Evolutionary conservation across 495 filamentous ascomycete genomes (phyloP), one percentile per base, ranked within the genome.

Genomic region (Rostrohypoxylon terebratum): DNA sequence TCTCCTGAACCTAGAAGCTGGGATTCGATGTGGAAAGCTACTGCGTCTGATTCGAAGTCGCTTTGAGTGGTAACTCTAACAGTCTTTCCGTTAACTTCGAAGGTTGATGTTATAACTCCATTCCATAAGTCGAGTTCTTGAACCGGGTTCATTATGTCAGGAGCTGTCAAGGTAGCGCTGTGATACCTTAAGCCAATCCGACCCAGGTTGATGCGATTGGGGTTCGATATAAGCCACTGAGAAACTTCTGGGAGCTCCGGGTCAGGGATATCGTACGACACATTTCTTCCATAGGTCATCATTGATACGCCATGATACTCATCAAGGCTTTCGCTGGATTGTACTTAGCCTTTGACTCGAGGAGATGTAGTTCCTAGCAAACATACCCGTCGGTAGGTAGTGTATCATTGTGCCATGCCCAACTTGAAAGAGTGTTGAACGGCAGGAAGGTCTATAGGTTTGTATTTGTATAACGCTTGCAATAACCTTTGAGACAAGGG

Each of bases 361-460:
- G 7, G 16, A 40, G 13, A 13, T 1, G 10, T 20, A 36, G 9
- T 9, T 9, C 2, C 7, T 6, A 2, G n/a, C 2, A 7, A n/a
- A 50, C 59, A 23, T 68, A 74, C 72, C 63, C 59, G 33, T 68
- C 68, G 9, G 68, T 73, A 7, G 82, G 82, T 9, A 82, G 58
- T 3, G 76, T 79, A 42, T 79, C 79, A 51, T 84, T 83, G 55
- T 84, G 81, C 82, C 82, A 84, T 13, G 81, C 79, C 81, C 81
- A 84, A 14, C 77, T 79, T 8, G 81, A 84, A 2, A 86, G 77
- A 4, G 81, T 86, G 40, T 81, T 82, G 63, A 86, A 84, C 14
- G 85, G 82, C 55, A 85, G 77, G 75, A 87, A 86, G n/a, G 83
- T 86, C 79, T 86, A 55, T 4, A 0, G 13, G 4, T 59, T n/a